Base-by-base conservation (phyloP, 306 rosid species). In the Datisca glomerata region DNA sequence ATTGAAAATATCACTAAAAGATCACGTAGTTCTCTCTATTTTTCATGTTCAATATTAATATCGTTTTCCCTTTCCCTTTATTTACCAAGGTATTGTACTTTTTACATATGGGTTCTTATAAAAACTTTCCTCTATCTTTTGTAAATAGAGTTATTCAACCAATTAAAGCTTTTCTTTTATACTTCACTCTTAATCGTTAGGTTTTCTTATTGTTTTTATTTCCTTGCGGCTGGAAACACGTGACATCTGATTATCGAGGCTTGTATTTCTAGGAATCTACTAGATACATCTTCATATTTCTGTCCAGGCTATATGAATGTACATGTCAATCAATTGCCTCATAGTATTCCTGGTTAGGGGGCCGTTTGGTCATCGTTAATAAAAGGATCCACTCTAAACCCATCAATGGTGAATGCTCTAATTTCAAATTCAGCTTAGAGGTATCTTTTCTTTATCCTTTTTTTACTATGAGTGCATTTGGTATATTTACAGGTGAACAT, bases 221-320 rank as follows among this genome's bases (percentile, higher is more conserved):
- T 41, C 45, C 49, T 48, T 60, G 68, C 79, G 80, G 97, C 55
- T 57, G 97, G 97, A 49, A 89, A 89, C 72, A 56, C 80, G 69
- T 58, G 83, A 5, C 97, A 83, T 76, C 78, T 89, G 56, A 83
- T 87, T 52, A 91, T 86, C 47, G 96, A 86, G 73, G 91, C 96
- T 32, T 81, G 82, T 53, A 86, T 86, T 47, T 81, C 93, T 39
- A 74, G 85, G 74, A 72, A 78, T 41, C 41, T 81, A 50, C 71
- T 86, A 11, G 94, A 86, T 48, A 78, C 96, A 42, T 72, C 96
- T 27, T 82, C 80, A 47, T 86, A 86, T 59, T 66, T 39, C 45
- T 87, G 97, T 94, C 93, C 89, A 62, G 94, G 97, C 43, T 87
- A 87, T 70, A 89, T 70, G 56, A 71, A 56, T 66, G 66, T 61